phyloP scores from a whole-genome alignment of 768 basidiomycete species.

The Russula sp. region DNA sequence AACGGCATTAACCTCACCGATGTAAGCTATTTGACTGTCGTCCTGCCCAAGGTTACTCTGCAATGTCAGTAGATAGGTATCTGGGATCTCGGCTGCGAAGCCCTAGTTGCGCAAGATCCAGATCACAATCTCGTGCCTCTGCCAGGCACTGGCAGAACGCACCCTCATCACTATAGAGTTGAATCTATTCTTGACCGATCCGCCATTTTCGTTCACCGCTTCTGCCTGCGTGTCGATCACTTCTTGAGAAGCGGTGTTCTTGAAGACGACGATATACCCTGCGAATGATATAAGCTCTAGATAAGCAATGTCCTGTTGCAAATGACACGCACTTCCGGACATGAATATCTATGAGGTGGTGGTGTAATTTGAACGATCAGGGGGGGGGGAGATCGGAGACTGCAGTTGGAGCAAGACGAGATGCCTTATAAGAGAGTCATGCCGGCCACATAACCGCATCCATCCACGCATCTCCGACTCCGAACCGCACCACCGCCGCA shows the following conservation, averaged over 20 bases:
- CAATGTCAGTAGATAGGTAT: slow-evolving; percentile 31
- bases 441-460: neutral
- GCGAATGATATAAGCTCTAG: slow-evolving; percentile 18
- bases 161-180: slow-evolving; percentile 29
- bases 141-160: neutral
- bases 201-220: slow-evolving; percentile 39
- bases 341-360: slow-evolving; percentile 14
- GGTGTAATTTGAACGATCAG: neutral
- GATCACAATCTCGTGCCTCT: neutral
- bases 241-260: slow-evolving; percentile 36
- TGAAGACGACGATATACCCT: slow-evolving; percentile 57
- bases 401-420: neutral
- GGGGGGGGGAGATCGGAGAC: neutral
- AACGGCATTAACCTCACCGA: slow-evolving; percentile 34
- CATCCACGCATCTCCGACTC: too few relatives aligned
- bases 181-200: slow-evolving; percentile 39
- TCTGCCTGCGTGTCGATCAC: slow-evolving; percentile 39
- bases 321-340: slow-evolving; percentile 24
- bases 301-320: neutral
- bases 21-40: slow-evolving; percentile 38
- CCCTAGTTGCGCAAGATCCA: slow-evolving; percentile 30
- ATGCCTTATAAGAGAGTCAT: neutral
- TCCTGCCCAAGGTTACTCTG: slow-evolving; percentile 28
- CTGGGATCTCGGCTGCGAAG: slow-evolving; percentile 40
- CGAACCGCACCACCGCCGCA: neutral